phyloP scores from a whole-genome alignment of 257 asterid genomes.

The Solanum rostratum region DNA sequence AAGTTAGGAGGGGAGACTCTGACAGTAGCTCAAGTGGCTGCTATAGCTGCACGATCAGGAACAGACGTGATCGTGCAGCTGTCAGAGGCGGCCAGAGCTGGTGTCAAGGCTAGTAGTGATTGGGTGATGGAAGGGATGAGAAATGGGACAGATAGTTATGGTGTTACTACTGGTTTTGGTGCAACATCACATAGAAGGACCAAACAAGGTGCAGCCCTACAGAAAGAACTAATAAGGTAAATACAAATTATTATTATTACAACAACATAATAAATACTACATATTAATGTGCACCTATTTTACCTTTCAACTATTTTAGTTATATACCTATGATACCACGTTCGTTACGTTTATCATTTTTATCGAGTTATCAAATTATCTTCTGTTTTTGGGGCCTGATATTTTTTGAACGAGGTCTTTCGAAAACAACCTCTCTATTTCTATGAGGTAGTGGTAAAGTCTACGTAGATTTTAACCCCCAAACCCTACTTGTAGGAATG shows the following conservation, averaged over 20 bases:
- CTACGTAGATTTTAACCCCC: no score
- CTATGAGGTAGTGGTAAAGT: no score
- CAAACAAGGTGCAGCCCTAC: constrained; percentile 30
- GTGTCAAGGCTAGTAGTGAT: constrained; percentile 34
- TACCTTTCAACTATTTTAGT: background rate
- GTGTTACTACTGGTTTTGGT: constrained; percentile 36
- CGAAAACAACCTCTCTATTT: no score
- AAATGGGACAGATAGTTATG: constrained; percentile 29
- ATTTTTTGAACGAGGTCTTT: no score
- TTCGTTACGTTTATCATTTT: background rate
- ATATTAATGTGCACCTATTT: background rate
- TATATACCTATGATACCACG: background rate
- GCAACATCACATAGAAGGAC: constrained; percentile 35
- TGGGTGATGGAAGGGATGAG: constrained; percentile 31
- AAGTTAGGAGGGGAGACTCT: constrained; percentile 25
- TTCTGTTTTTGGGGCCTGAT: no score
- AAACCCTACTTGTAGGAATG: no score
- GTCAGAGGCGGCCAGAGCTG: constrained; percentile 24
- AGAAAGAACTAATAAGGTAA: constrained; percentile 31
- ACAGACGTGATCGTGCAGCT: constrained; percentile 15
- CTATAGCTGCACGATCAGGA: constrained; percentile 9
- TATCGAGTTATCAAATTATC: background rate
- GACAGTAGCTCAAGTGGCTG: constrained; percentile 30
- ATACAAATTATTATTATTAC: background rate
- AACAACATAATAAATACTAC: background rate